A percentile compares a stretch with the other conserved stretches of the same genome.
These are phyloP conservation scores for Penicillium hordei DNA, from an alignment of 2,329 filamentous ascomycete species.

Conservation along the genomic window DNA sequence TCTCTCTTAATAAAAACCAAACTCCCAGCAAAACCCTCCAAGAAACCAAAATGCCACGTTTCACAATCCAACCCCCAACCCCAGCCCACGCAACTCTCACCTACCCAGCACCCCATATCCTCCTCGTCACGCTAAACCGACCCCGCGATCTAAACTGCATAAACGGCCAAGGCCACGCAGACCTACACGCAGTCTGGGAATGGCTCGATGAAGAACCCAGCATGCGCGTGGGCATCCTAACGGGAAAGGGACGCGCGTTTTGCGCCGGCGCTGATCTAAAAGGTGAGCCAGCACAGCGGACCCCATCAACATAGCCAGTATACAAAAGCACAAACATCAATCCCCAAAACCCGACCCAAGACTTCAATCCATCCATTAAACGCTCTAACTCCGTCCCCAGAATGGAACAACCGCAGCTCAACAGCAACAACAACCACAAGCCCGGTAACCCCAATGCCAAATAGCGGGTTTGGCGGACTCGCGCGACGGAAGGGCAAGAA, in stretches of 20 bases:
- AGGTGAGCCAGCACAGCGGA: conserved; percentile 23
- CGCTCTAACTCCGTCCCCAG: conserved; percentile 15
- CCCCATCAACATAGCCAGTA: neutral
- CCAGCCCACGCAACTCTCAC: conserved; percentile 36
- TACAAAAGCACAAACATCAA: neutral
- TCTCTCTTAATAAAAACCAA: neutral
- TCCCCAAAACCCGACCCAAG: no score
- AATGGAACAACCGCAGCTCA: conserved; percentile 35
- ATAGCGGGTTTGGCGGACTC: conserved; percentile 45
- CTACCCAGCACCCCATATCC: conserved; percentile 47
- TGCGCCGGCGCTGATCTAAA: conserved; percentile 49
- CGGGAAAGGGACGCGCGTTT: conserved; percentile 45
- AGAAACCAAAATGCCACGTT: conserved; percentile 24
- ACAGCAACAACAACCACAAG: conserved; percentile 10
- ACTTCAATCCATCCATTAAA: neutral
- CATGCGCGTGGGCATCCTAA: conserved; percentile 43
- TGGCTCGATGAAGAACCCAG: conserved; percentile 48
- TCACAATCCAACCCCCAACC: conserved; percentile 33
- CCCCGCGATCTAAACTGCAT: conserved; percentile 48
- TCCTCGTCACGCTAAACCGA: conserved; percentile 51
- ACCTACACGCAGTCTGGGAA: conserved; percentile 45
- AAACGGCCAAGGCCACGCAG: conserved; percentile 42
- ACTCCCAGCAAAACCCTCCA: neutral
- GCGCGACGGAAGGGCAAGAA: conserved; percentile 56
- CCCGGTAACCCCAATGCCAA: conserved; percentile 21